Conservation (phyloP, 768 basidiomycete species). For the Boletus sp. region DNA sequence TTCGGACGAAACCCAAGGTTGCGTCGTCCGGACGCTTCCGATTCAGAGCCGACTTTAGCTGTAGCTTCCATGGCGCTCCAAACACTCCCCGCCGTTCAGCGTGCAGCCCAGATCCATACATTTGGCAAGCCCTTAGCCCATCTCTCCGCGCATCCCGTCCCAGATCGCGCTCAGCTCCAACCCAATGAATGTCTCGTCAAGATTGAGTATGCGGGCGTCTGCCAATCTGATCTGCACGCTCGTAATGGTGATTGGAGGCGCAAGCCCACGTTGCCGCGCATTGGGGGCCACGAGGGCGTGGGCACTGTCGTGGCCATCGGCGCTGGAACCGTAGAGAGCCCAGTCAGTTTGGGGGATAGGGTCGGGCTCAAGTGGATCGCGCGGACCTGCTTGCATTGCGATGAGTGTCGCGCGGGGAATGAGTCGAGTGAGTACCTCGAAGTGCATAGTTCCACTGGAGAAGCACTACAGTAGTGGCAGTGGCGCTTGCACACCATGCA, state of each 20-base stretch:
- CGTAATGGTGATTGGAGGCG: conserved; percentile 39
- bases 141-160: conserved; percentile 18
- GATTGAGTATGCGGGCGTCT: conserved; percentile 42
- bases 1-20: no score
- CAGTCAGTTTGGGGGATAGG: conserved; percentile 37
- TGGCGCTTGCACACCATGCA: neutral
- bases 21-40: neutral
- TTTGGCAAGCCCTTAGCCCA: conserved; percentile 13
- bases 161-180: conserved; percentile 11
- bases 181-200: conserved; percentile 38
- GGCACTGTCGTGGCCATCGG: conserved; percentile 46
- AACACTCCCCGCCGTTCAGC: conserved; percentile 22
- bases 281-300: conserved; percentile 49
- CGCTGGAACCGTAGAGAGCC: conserved; percentile 29
- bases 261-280: conserved; percentile 29
- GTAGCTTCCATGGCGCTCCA: neutral
- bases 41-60: neutral
- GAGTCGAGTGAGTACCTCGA: conserved; percentile 29
- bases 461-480: neutral
- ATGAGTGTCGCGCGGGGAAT: conserved; percentile 37
- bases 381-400: conserved; percentile 39
- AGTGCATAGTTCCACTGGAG: neutral
- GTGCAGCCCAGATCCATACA: conserved; percentile 24
- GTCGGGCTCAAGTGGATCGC: conserved; percentile 47
- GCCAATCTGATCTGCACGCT: conserved; percentile 42